Evolutionary conservation across 768 basidiomycete genomes (phyloP), one percentile per base, ranked within the genome.

Genomic region (Nidularia sp.): DNA sequence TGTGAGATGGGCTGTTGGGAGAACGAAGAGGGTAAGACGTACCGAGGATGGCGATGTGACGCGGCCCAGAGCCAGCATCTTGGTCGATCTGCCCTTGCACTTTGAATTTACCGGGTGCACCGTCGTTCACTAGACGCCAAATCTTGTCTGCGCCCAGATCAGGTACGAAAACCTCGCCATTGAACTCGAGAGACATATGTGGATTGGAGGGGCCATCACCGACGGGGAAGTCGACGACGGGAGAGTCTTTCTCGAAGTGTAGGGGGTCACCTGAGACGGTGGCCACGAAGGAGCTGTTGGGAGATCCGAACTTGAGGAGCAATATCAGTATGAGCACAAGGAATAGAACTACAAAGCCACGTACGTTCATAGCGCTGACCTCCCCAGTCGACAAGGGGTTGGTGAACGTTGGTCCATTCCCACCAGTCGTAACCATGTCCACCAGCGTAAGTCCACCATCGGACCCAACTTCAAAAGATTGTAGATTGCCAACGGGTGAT

Each of bases 61-160:
- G 72, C 1, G 85, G 85, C 3, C 85, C 84, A 34, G 79, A 80
- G 6, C 79, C 81, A 9, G 69, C 63, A 55, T 78, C 71, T 55
- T 79, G 70, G 53, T 72, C 66, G 52, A 84, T 84, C 53, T 74
- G 68, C 4, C 85, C 84, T 43, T 81, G 79, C 32, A 86, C 73
- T 34, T 61, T 68, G 62, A 74, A 85, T 18, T 74, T 61, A 0
- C 77, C 78, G 0, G 75, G 67, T 6, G 66, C 57, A 1, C 70
- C 71, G 52, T 73, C 60, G 47, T 73, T 67, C 12, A 64, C 73
- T 1, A 86, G 73, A 36, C 85, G 71, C 84, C 85, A 87, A 47
- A 86, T 75, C 57, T 75, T 84, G 65, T 86, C 84, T 2, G 68
- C 78, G 29, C 84, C 84, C 82, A 86, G 70, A 64, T 85, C 85